These are phyloP conservation scores for Flaveria sonorensis DNA, from an alignment of 129 eudicot species.

Conservation along the genomic window DNA sequence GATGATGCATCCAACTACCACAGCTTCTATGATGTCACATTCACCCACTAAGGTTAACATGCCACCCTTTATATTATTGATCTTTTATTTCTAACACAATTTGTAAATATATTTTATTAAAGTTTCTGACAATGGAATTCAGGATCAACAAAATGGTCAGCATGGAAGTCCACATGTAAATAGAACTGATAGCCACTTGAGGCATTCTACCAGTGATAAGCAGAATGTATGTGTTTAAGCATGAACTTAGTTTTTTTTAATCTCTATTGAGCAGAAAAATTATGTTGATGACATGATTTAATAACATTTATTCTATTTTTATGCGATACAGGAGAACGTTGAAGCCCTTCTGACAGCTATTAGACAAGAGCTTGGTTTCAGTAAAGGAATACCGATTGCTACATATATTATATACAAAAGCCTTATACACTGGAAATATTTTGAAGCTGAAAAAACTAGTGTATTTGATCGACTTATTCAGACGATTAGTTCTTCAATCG, in stretches of 20 bases:
- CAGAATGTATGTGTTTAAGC: conserved; percentile 53
- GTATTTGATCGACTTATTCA: conserved; percentile 85
- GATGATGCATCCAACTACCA: conserved; percentile 31
- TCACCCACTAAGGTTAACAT: conserved; percentile 38
- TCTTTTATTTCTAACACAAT: neutral
- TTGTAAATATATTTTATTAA: conserved; percentile 11
- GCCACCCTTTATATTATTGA: neutral
- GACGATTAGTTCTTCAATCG: conserved; percentile 65
- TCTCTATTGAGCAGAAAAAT: neutral
- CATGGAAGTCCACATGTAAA: conserved; percentile 45
- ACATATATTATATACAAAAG: conserved; percentile 80
- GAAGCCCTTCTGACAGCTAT: conserved; percentile 61
- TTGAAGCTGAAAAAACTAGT: conserved; percentile 81
- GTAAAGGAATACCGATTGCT: conserved; percentile 93
- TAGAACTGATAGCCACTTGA: conserved; percentile 44
- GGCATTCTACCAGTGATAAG: conserved; percentile 53
- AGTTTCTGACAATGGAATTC: conserved; percentile 31
- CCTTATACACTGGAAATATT: conserved; percentile 78
- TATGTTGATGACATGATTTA: conserved; percentile 5
- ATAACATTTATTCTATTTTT: neutral
- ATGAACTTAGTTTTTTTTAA: conserved; percentile 16
- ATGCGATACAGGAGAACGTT: conserved; percentile 55
- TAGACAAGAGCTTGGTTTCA: conserved; percentile 68
- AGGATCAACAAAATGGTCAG: conserved; percentile 47
- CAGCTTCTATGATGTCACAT: conserved; percentile 28